Conservation (phyloP, 2,329 filamentous ascomycete genomes). For the Arthrinium puccinioides region DNA sequence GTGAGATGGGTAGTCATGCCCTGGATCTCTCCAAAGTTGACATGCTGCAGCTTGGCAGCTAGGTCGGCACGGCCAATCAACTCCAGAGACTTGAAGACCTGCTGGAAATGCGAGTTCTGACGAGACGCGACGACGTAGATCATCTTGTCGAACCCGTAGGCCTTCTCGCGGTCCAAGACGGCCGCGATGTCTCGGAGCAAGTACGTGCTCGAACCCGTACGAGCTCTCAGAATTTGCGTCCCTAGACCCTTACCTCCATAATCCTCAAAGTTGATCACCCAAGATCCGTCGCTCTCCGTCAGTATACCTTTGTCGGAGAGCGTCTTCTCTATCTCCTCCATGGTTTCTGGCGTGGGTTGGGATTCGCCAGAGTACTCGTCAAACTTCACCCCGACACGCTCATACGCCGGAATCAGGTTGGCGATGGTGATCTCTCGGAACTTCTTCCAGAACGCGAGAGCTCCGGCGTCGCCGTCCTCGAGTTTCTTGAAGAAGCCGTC, state of each 20-base stretch:
- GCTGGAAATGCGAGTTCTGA: slow-evolving; percentile 27
- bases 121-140: slow-evolving; percentile 30
- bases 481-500: slow-evolving; percentile 53
- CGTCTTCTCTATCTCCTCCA: slow-evolving; percentile 46
- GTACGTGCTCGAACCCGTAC: slow-evolving; percentile 58
- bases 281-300: slow-evolving; percentile 51
- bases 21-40: slow-evolving; percentile 40
- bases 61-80: slow-evolving; percentile 27
- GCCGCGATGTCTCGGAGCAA: slow-evolving; percentile 64
- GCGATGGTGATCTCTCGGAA: slow-evolving; percentile 48
- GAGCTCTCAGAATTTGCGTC: slow-evolving; percentile 58
- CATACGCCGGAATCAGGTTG: slow-evolving; percentile 46
- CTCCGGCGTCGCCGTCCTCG: slow-evolving; percentile 47
- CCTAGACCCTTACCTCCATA: slow-evolving; percentile 61
- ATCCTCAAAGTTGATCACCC: slow-evolving; percentile 63
- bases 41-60: slow-evolving; percentile 24
- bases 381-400: slow-evolving; percentile 47
- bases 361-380: slow-evolving; percentile 60
- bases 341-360: slow-evolving; percentile 42
- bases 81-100: slow-evolving; percentile 25
- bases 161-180: slow-evolving; percentile 53
- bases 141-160: slow-evolving; percentile 31
- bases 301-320: slow-evolving; percentile 53
- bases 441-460: slow-evolving; percentile 44
- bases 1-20: slow-evolving; percentile 44